Base-by-base conservation (phyloP, 2,329 filamentous ascomycete genomes). In the Podosphaera xanthii region DNA sequence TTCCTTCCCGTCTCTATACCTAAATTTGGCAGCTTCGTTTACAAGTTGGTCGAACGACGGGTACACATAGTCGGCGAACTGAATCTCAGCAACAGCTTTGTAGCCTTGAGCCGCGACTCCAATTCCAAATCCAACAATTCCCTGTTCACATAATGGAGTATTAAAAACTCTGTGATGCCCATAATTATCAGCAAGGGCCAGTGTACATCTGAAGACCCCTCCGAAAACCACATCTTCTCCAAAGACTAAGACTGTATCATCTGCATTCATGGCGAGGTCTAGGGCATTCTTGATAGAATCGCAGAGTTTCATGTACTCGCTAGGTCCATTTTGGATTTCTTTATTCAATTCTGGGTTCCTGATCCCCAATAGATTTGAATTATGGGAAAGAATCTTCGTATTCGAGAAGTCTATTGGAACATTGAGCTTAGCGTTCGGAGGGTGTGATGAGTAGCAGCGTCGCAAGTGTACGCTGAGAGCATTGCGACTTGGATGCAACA, bases 171-270 rank as follows among this genome's bases (percentile, higher is more conserved):
- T 78, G 60, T 92, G 86, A 2, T 81, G 78, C 7, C 92, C 92
- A 70, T 92, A 94, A 59, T 87, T 87, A 62, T 89, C 86, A 38
- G 88, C 82, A 14, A 98, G 77, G 65, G 90, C 87, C 82, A 92
- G 91, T 38, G 87, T 91, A 72, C 89, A 96, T 60, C 92, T 80
- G 69, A 98, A 98, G 14, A 98, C 92, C 59, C 92, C 92, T 49
- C 92, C 92, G 66, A 98, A 98, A 12, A 92, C 87, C 6, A 98
- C 89, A 69, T 98, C 92, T 71, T 98, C 92, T 49, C 92, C 92
- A 67, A 98, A 98, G 8, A 98, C 77, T 60, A 97, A 74, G 31
- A 95, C 88, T 22, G 84, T 82, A 63, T 94, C 87, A 66, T 96
- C 90, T 42, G 84, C 80, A 14, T 84, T 80, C 35, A 98, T 77